Base-by-base conservation (phyloP, 148 eudicot species). In the Rhododendron griersonianum region DNA sequence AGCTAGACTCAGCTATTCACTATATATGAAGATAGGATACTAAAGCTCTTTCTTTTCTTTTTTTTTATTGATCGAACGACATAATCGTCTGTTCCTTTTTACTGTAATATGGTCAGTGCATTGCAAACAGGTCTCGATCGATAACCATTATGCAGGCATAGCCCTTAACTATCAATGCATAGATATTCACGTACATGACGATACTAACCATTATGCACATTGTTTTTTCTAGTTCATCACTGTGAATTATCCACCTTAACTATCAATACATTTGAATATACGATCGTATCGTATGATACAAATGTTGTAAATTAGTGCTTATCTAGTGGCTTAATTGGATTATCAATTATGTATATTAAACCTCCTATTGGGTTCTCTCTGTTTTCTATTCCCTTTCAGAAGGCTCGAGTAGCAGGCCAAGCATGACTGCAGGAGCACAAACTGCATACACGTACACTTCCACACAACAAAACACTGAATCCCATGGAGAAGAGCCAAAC, bases 401-500 rank as follows among this genome's bases (percentile, higher is more conserved):
- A 71, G 76, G 41, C 15, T 71, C 41, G 33, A 69, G 75, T 25
- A 69, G 37, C 15, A 25, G 37, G 75, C 37, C 75, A 69, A 33
- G 76, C 76, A 33, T 71, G 76, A 14, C 76, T 13, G 16, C 19
- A 33, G 76, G 41, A 71, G 76, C 41, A 71, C 39, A 33, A 30
- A 30, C 39, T 14, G 76, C 76, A 1, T 71, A 71, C 76, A 33
- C 76, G 5, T 71, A 71, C 37, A 71, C 18, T 71, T 33, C 76
- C 39, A 71, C 37, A 14, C 39, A 30, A 13, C 41, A 71, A 14
- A 71, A 71, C 76, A 30, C 2, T 30, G 9, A 71, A 35, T 71
- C 80, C 45, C 75, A 37, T 55, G 63, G 33, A 51, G 90, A 4
- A 28, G 83, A 45, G 28, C 78, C 84, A 35, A 89, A 85, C 44